These are phyloP conservation scores for Metschnikowia reukaufii DNA, from an alignment of 805 yeast genomes.

Conservation along the genomic window DNA sequence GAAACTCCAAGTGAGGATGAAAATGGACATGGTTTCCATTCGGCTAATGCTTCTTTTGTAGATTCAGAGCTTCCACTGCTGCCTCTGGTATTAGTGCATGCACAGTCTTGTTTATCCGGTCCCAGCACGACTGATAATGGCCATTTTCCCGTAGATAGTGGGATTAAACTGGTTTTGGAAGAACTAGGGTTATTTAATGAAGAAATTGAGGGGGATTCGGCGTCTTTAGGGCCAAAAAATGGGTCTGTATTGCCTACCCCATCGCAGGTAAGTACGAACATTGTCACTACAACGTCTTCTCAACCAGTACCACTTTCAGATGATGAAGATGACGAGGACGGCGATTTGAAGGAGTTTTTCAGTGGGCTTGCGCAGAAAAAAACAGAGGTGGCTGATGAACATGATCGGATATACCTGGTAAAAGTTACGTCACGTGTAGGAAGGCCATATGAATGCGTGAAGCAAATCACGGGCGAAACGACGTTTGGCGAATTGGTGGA, in stretches of 20 bases:
- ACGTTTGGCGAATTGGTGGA: slow-evolving; percentile 11
- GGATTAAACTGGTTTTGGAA: neutral
- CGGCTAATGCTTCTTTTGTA: slow-evolving; percentile 12
- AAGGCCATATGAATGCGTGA: slow-evolving; percentile 22
- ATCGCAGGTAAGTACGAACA: too few relatives aligned
- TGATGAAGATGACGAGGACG: slow-evolving; percentile 4
- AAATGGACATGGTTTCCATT: neutral
- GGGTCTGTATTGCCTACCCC: too few relatives aligned
- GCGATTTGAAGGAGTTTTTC: slow-evolving; percentile 17
- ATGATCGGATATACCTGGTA: slow-evolving; percentile 23
- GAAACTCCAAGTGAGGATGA: neutral
- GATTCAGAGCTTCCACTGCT: neutral
- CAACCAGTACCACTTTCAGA: too few relatives aligned
- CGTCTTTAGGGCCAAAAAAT: too few relatives aligned
- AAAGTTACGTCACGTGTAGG: slow-evolving; percentile 29
- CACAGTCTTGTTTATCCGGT: too few relatives aligned
- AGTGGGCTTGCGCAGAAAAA: slow-evolving; percentile 16
- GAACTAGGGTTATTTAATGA: too few relatives aligned
- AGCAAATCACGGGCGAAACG: slow-evolving; percentile 23
- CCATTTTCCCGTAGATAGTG: neutral
- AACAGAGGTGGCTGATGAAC: neutral
- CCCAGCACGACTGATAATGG: neutral
- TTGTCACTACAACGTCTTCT: too few relatives aligned
- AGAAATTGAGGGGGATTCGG: too few relatives aligned
- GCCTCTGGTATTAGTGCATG: neutral